Conservation (phyloP, 2,329 filamentous ascomycete genomes). For the Pseudocercospora crystallina region DNA sequence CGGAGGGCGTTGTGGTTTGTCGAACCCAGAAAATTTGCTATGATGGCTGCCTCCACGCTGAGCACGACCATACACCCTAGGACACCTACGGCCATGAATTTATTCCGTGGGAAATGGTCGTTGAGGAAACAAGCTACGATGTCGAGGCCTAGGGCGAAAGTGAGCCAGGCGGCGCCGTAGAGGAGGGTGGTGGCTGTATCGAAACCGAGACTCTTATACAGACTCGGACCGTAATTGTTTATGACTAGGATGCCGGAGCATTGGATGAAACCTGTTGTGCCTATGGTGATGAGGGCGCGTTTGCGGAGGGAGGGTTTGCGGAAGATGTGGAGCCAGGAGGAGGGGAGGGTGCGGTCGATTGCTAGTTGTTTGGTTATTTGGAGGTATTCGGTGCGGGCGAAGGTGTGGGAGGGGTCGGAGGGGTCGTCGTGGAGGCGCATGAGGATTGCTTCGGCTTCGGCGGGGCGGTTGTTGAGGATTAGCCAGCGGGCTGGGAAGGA, state of each 20-base stretch:
- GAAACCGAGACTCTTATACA: slow-evolving; percentile 34
- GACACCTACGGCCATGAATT: slow-evolving; percentile 22
- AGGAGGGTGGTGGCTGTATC: slow-evolving; percentile 29
- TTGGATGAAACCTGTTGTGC: slow-evolving; percentile 34
- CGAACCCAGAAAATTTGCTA: slow-evolving; percentile 15
- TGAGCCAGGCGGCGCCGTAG: slow-evolving; percentile 34
- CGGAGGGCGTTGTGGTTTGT: slow-evolving; percentile 20
- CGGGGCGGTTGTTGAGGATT: slow-evolving; percentile 21
- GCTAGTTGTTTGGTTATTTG: slow-evolving; percentile 34
- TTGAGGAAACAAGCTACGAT: slow-evolving; percentile 29
- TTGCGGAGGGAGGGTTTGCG: slow-evolving; percentile 31
- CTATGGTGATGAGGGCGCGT: slow-evolving; percentile 28
- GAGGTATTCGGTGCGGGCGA: slow-evolving; percentile 31
- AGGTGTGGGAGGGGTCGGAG: slow-evolving; percentile 26
- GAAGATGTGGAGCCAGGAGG: slow-evolving; percentile 31
- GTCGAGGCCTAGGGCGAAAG: slow-evolving; percentile 30
- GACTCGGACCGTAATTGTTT: slow-evolving; percentile 32
- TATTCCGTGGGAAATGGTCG: slow-evolving; percentile 22
- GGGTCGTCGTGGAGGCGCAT: slow-evolving; percentile 26
- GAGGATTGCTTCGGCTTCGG: slow-evolving; percentile 25
- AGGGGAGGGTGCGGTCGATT: slow-evolving; percentile 30
- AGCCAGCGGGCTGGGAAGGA: slow-evolving; percentile 34
- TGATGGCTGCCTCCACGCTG: slow-evolving; percentile 18
- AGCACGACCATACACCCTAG: slow-evolving; percentile 25
- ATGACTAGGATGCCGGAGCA: slow-evolving; percentile 35